Evolutionary conservation across 208 protist genomes (phyloP).

Genomic region (Wallacemonas sp.): DNA sequence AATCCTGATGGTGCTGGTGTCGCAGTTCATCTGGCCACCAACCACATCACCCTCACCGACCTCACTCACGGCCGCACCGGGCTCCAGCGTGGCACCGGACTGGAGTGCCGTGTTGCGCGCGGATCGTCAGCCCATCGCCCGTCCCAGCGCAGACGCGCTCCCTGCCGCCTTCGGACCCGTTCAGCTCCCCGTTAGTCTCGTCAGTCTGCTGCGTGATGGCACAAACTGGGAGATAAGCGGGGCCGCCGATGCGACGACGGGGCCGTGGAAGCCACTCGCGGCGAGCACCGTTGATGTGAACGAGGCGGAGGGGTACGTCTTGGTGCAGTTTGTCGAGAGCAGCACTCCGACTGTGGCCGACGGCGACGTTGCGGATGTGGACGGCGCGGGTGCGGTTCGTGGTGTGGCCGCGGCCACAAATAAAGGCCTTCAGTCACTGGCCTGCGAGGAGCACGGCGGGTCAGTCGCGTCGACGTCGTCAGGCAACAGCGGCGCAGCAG

Average conservation of each 20-base stretch:
- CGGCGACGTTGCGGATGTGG: background rate
- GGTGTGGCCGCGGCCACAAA: background rate
- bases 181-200: constrained; percentile 8
- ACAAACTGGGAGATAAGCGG: constrained; percentile 4
- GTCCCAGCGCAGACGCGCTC: background rate
- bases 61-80: background rate
- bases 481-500: background rate
- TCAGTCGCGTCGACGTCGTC: background rate
- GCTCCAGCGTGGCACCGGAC: background rate
- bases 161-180: background rate
- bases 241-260: background rate
- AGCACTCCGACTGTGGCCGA: background rate
- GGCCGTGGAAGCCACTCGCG: background rate
- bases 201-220: constrained; percentile 1
- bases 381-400: background rate
- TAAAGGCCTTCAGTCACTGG: constrained; percentile 4
- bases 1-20: background rate
- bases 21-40: constrained; percentile 4
- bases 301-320: background rate
- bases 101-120: background rate
- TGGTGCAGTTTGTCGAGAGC: constrained; percentile 6
- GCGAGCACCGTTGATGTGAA: constrained; percentile 1
- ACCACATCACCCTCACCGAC: background rate
- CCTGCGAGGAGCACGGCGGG: constrained; percentile 12
- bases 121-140: background rate